Evolutionary conservation across 164 flowering plant species (phyloP), one percentile per base, ranked within the genome.

Genomic region (Aristolochia contorta): DNA sequence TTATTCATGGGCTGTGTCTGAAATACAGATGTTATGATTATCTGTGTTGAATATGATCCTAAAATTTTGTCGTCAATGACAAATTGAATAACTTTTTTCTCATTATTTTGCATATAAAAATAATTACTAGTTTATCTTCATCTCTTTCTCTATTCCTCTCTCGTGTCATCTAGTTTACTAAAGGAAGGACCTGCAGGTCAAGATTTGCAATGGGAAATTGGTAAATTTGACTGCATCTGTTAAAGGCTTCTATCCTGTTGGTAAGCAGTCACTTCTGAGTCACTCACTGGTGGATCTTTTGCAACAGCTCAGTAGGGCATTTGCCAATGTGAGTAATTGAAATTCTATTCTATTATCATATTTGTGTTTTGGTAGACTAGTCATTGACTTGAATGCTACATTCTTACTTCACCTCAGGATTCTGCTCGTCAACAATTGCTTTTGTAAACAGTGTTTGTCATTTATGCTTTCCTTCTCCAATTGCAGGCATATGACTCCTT

Each of bases 161-260:
- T 27, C 30, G 3, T 27, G 30, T 27, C 30, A 27, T 27, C 30
- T 27, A 27, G 3, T 27, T 27, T 37, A 37, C 7, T 3, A 37
- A 37, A 10, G 3, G 43, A 37, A 37, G 9, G 56, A 15, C 16
- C 4, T 75, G 76, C 77, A 92, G 98, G 79, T 87, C 59, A 92
- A 87, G 69, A 84, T 92, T 50, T 89, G 96, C 80, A 92, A 89
- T 60, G 98, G 97, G 71, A 92, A 92, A 79, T 61, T 76, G 32
- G 68, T 89, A 24, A 78, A 78, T 51, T 84, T 87, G 53, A 83
- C 80, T 64, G 96, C 91, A 47, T 89, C 96, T 0, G 72, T 58
- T 1, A 81, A 85, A 66, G 97, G 98, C 30, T 92, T 92, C 69
- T 87, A 86, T 68, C 77, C 79, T 18, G 62, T 67, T 49, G 98